Evolutionary conservation across 2,329 filamentous ascomycete species (phyloP).

Genomic region (Alternaria sp.): DNA sequence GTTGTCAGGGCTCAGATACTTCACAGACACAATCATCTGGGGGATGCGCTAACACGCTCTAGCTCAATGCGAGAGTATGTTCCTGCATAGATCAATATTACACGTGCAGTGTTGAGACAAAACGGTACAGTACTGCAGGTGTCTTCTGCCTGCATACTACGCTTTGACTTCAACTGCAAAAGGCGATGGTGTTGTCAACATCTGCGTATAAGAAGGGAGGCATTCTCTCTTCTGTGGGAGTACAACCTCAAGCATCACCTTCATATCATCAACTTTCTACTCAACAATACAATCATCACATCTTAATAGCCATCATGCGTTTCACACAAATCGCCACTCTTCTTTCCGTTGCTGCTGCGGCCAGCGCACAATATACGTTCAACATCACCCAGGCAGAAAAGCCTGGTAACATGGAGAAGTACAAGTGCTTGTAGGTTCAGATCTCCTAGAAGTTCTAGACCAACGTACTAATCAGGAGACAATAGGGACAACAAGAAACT

Average conservation of each 20-base stretch:
- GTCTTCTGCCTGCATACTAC: neutral
- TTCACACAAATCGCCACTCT: slow-evolving; percentile 8
- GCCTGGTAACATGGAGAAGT: slow-evolving; percentile 31
- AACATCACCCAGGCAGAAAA: slow-evolving; percentile 31
- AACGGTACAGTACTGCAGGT: slow-evolving; percentile 3
- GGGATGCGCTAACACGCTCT: neutral
- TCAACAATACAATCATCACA: neutral
- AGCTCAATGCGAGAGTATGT: slow-evolving; percentile 1
- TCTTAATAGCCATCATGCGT: slow-evolving; percentile 3
- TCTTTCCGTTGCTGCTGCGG: slow-evolving; percentile 8
- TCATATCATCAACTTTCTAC: neutral
- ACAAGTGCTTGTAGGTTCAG: slow-evolving; percentile 33
- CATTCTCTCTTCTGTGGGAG: neutral
- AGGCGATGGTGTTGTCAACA: neutral
- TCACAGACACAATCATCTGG: neutral
- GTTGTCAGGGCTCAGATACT: neutral
- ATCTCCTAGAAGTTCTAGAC: neutral
- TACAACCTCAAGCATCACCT: neutral
- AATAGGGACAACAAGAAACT: slow-evolving; percentile 26
- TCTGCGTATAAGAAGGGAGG: neutral
- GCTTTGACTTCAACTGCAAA: slow-evolving; percentile 1
- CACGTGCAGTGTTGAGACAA: slow-evolving; percentile 7
- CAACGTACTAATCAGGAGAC: neutral
- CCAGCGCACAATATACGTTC: slow-evolving; percentile 30
- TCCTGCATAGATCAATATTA: slow-evolving; percentile 9